Evolutionary conservation across 2,329 filamentous ascomycete species (phyloP).

Genomic region (Arthrobotrys megalospora): DNA sequence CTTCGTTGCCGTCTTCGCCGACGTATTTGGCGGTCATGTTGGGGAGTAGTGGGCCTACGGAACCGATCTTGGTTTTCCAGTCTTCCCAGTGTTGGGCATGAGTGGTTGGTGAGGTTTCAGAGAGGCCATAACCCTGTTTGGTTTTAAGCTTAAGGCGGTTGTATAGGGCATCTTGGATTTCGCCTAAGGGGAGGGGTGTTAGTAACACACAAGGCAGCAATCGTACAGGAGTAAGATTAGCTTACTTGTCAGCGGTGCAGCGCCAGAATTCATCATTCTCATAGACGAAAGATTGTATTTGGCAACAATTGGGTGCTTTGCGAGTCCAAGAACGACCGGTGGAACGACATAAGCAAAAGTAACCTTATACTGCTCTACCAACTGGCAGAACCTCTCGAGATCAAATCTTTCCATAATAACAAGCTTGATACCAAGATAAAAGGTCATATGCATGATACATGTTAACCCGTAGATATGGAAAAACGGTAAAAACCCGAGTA

Average conservation of each 20-base stretch:
- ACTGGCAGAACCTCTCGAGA: slow-evolving; percentile 81
- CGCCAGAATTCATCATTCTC: slow-evolving; percentile 88
- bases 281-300: slow-evolving; percentile 85
- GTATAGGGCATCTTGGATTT: slow-evolving; percentile 84
- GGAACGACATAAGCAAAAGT: slow-evolving; percentile 75
- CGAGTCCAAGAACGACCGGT: slow-evolving; percentile 83
- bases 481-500: slow-evolving; percentile 86
- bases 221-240: neutral
- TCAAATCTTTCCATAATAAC: slow-evolving; percentile 86
- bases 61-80: slow-evolving; percentile 83
- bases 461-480: slow-evolving; percentile 84
- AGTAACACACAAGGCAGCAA: slow-evolving; percentile 4
- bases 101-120: slow-evolving; percentile 85
- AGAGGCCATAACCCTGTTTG: slow-evolving; percentile 94
- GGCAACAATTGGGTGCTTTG: slow-evolving; percentile 82
- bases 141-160: slow-evolving; percentile 81
- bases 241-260: slow-evolving; percentile 81
- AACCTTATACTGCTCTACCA: slow-evolving; percentile 81
- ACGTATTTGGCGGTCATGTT: slow-evolving; percentile 85
- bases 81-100: slow-evolving; percentile 81
- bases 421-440: slow-evolving; percentile 73
- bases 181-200: slow-evolving; percentile 65
- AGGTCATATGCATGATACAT: slow-evolving; percentile 53
- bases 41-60: slow-evolving; percentile 82
- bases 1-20: slow-evolving; percentile 74